A percentile compares a stretch with the other conserved stretches of the same genome.
Conservation (phyloP, 345 rosid species). For the Citrus glauca region DNA sequence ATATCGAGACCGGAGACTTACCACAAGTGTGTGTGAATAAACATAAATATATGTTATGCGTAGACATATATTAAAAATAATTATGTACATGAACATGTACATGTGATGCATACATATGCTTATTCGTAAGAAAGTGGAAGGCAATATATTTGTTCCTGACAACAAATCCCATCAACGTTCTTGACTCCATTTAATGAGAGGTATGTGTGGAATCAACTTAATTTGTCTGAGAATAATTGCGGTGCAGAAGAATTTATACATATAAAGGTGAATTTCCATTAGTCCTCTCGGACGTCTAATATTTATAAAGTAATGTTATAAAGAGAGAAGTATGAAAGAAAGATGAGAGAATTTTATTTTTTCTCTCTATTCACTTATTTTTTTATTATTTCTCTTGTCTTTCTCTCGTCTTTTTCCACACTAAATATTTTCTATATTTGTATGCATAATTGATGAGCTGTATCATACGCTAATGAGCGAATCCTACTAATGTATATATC, state of each 20-base stretch:
- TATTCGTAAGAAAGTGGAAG: not conserved
- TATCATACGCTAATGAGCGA: not conserved
- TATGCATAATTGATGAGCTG: not conserved
- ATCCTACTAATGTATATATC: not conserved
- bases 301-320: no score
- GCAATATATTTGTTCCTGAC: not conserved
- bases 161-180: not conserved
- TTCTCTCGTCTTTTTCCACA: no score
- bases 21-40: no score
- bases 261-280: not conserved
- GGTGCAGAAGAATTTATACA: not conserved
- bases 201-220: not conserved
- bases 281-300: not conserved
- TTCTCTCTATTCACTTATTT: rapidly evolving
- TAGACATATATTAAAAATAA: not conserved
- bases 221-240: not conserved
- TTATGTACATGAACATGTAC: not conserved
- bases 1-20: no score
- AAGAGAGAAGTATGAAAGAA: rapidly evolving
- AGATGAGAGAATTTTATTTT: rapidly evolving
- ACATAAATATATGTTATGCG: not conserved
- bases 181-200: not conserved
- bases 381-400: no score
- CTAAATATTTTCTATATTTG: rapidly evolving
- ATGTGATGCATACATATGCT: not conserved